Evolutionary conservation across 371 early-diverging fungal species (phyloP).

Genomic region (Mortierella sp.): DNA sequence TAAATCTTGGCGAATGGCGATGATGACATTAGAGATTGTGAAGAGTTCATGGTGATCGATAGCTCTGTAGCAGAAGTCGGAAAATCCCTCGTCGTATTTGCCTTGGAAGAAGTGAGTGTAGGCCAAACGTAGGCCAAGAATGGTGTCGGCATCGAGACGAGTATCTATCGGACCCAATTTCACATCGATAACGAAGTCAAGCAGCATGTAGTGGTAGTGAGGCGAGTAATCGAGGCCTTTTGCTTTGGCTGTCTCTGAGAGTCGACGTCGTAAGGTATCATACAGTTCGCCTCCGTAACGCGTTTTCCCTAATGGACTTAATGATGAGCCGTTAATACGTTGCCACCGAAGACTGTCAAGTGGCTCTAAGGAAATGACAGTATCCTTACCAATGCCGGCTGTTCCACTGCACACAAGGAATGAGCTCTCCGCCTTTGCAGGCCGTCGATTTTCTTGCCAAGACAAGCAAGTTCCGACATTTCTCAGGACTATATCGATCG

Average conservation of each 20-base stretch:
- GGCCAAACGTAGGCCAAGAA: slow-evolving; percentile 43
- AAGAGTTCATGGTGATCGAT: slow-evolving; percentile 5
- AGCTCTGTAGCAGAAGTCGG: not conserved
- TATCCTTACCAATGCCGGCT: slow-evolving; percentile 24
- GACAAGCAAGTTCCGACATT: slow-evolving; percentile 10
- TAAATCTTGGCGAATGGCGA: slow-evolving; percentile 18
- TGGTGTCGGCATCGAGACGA: slow-evolving; percentile 16
- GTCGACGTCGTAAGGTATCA: slow-evolving; percentile 16
- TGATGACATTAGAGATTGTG: slow-evolving; percentile 6
- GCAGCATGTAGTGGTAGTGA: slow-evolving; percentile 21
- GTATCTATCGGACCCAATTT: slow-evolving; percentile 8
- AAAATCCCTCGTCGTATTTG: slow-evolving; percentile 21
- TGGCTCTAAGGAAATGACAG: slow-evolving; percentile 4
- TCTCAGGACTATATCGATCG: slow-evolving; percentile 11
- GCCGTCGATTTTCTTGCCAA: slow-evolving; percentile 1
- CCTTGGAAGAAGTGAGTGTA: slow-evolving; percentile 27
- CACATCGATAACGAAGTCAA: slow-evolving; percentile 26
- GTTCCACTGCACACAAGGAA: slow-evolving; percentile 26
- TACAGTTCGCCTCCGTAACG: slow-evolving; percentile 37
- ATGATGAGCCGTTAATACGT: slow-evolving; percentile 10
- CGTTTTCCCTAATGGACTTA: slow-evolving; percentile 42
- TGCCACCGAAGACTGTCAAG: slow-evolving; percentile 7
- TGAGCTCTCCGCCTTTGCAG: slow-evolving; percentile 16
- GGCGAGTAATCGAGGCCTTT: slow-evolving; percentile 11
- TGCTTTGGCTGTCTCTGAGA: not conserved